These are phyloP conservation scores for Lepiota brunneoincarnata DNA, from an alignment of 768 basidiomycete genomes.

Conservation along the genomic window DNA sequence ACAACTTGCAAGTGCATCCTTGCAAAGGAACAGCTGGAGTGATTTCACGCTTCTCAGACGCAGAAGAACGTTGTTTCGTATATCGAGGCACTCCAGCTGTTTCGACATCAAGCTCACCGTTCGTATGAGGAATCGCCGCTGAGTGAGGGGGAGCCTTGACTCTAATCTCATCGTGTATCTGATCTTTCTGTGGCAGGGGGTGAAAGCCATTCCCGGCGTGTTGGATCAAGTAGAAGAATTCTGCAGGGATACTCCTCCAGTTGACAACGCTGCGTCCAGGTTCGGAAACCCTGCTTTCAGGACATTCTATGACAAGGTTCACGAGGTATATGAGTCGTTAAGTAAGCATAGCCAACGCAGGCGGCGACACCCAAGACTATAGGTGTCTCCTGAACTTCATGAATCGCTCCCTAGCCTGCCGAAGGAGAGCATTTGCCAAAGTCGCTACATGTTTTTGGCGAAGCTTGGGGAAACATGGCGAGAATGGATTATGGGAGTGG, in stretches of 20 bases:
- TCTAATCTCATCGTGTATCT: background rate
- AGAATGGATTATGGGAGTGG: conserved; percentile 99
- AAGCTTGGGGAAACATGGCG: conserved; percentile 88
- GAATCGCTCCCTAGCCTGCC: conserved; percentile 54
- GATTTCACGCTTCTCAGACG: conserved; percentile 75
- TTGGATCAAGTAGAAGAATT: conserved; percentile 71
- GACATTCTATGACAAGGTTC: too few species aligned
- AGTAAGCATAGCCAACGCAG: background rate
- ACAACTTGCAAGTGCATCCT: conserved; percentile 67
- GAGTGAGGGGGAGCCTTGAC: conserved; percentile 11
- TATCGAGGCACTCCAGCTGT: conserved; percentile 77
- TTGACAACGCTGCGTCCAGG: too few species aligned
- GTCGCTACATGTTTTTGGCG: conserved; percentile 77
- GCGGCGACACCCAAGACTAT: conserved; percentile 1
- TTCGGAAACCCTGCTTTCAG: too few species aligned
- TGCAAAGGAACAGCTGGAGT: conserved; percentile 69
- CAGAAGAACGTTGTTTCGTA: conserved; percentile 67
- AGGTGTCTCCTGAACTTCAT: conserved; percentile 62
- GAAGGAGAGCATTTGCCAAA: conserved; percentile 57
- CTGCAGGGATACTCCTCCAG: too few species aligned
- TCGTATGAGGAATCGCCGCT: conserved; percentile 58
- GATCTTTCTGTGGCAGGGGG: conserved; percentile 46
- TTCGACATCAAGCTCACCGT: conserved; percentile 71
- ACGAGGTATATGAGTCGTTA: conserved; percentile 42
- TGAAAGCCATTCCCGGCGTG: conserved; percentile 57